phyloP scores from a whole-genome alignment of 257 asterid species.

The Solanum chilense region DNA sequence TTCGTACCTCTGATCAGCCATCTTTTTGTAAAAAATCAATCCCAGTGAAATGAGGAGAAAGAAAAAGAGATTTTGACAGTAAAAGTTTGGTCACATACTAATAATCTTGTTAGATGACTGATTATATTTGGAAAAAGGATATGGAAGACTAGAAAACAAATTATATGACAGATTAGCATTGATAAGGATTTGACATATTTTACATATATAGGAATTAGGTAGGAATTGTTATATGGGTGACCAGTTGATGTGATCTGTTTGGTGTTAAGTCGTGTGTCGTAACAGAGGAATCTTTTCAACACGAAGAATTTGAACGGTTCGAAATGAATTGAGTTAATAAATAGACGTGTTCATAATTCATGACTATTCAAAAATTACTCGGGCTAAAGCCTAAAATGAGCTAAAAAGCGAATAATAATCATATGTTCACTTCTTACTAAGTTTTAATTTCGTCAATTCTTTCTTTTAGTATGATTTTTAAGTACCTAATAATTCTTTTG shows the following conservation, averaged over 20 bases:
- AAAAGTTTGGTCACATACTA: background rate
- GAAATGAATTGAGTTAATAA: background rate
- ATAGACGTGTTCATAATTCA: background rate
- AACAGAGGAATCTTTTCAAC: background rate
- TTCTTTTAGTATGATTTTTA: background rate
- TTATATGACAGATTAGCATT: background rate
- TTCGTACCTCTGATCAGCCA: conserved; percentile 27
- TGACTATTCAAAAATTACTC: background rate
- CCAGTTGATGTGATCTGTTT: background rate
- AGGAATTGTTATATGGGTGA: background rate
- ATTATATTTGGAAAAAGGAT: background rate
- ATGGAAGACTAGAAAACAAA: background rate
- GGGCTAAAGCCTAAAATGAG: background rate
- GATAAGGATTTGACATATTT: background rate
- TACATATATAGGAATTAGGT: background rate
- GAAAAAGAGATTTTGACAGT: background rate
- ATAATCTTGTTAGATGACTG: background rate
- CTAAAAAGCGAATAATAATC: background rate
- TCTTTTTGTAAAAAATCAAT: background rate
- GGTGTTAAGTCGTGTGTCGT: background rate
- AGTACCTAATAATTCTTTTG: background rate
- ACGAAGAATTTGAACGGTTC: background rate
- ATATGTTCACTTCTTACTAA: background rate
- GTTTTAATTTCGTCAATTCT: background rate
- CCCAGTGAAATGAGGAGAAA: background rate